Percentiles rank a stretch among this genome's conserved stretches.
These are phyloP conservation scores for Penicillium angulare DNA, from an alignment of 495 filamentous ascomycete genomes.

Conservation along the genomic window DNA sequence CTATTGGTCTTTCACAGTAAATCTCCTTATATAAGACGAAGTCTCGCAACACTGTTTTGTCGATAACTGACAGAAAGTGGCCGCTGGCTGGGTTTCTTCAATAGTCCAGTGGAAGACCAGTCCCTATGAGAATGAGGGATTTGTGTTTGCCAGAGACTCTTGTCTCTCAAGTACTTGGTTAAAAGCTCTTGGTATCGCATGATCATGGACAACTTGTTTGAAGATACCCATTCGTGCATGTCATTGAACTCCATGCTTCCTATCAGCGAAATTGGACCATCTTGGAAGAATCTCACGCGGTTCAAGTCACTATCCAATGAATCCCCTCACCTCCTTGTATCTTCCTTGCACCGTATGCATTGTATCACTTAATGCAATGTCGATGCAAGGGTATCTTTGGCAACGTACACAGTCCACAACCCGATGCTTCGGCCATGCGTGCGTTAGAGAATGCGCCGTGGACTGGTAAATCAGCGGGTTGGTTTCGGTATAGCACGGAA, in stretches of 20 bases:
- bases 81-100: no score
- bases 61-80: no score
- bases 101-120: no score
- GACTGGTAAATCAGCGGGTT: slow-evolving; percentile 21
- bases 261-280: background rate
- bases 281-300: background rate
- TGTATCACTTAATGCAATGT: background rate
- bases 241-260: no score
- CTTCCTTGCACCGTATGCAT: background rate
- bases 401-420: slow-evolving; percentile 18
- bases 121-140: no score
- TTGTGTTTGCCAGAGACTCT: no score
- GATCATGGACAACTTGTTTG: no score
- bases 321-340: background rate
- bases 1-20: background rate
- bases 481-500: slow-evolving; percentile 19
- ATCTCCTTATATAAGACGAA: no score
- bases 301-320: background rate
- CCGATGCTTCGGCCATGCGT: slow-evolving; percentile 18
- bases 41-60: no score
- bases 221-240: no score
- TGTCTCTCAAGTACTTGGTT: no score
- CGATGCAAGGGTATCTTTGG: slow-evolving; percentile 1
- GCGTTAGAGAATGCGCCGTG: slow-evolving; percentile 25
- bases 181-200: no score